phyloP scores from a whole-genome alignment of 805 yeast genomes.

The Suhomyces tanzawaensis region DNA sequence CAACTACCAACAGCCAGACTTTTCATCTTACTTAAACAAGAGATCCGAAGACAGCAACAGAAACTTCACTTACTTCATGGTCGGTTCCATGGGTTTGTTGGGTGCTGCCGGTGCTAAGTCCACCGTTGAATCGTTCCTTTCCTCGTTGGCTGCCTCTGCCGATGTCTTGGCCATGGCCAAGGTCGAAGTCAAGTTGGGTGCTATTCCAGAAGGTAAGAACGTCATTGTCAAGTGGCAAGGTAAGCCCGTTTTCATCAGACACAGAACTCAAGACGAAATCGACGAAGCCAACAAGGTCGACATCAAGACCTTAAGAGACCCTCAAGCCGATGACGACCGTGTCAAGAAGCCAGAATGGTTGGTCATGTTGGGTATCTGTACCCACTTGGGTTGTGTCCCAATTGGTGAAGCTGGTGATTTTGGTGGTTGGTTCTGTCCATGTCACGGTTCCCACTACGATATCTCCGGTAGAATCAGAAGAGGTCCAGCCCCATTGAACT shows the following conservation, averaged over 20 bases:
- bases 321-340: slow-evolving; percentile 89
- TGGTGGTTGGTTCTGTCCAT: slow-evolving; percentile 99
- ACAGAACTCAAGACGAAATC: slow-evolving; percentile 91
- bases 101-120: slow-evolving; percentile 95
- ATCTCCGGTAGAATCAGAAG: slow-evolving; percentile 99
- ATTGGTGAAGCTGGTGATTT: slow-evolving; percentile 99
- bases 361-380: slow-evolving; percentile 98
- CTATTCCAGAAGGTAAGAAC: slow-evolving; percentile 96
- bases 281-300: slow-evolving; percentile 90
- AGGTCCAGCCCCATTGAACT: slow-evolving; percentile 99
- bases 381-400: slow-evolving; percentile 99
- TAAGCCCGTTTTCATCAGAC: slow-evolving; percentile 99
- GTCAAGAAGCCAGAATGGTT: slow-evolving; percentile 98
- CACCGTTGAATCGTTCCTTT: slow-evolving; percentile 88
- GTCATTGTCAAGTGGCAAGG: slow-evolving; percentile 99
- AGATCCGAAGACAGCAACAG: slow-evolving; percentile 66
- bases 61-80: slow-evolving; percentile 93
- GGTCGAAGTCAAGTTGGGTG: slow-evolving; percentile 91
- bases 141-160: slow-evolving; percentile 96
- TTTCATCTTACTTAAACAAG: slow-evolving; percentile 74
- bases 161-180: slow-evolving; percentile 99
- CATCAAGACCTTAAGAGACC: slow-evolving; percentile 80
- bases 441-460: slow-evolving; percentile 99
- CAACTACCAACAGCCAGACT: slow-evolving; percentile 89
- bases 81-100: slow-evolving; percentile 89